Conservation (phyloP, 345 rosid species). For the Arabidopsis arenosa region DNA sequence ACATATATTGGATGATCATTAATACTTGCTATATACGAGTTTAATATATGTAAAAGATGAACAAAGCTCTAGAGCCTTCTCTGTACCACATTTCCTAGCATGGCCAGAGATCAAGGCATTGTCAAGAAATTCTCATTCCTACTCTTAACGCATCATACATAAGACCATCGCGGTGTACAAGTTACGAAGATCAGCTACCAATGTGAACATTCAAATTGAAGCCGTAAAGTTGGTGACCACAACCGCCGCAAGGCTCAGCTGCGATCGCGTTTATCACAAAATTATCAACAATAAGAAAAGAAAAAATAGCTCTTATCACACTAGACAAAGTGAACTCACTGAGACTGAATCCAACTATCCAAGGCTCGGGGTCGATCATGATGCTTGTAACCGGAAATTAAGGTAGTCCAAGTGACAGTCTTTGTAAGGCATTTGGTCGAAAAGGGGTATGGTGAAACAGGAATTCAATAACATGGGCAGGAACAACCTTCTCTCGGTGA, state of each 20-base stretch:
- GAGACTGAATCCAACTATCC: slow-evolving; percentile 43
- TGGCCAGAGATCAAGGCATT: slow-evolving; percentile 65
- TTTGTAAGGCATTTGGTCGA: slow-evolving; percentile 54
- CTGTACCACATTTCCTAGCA: too few species aligned
- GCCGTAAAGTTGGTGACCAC: slow-evolving; percentile 61
- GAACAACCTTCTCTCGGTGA: slow-evolving; percentile 51
- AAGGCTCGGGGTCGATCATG: slow-evolving; percentile 41
- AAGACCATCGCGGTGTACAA: slow-evolving; percentile 54
- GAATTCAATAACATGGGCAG: slow-evolving; percentile 48
- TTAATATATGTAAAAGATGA: neutral
- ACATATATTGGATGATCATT: neutral
- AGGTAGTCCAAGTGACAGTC: slow-evolving; percentile 64
- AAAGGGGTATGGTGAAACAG: slow-evolving; percentile 46
- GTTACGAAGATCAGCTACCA: slow-evolving; percentile 61
- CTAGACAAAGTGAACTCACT: slow-evolving; percentile 61
- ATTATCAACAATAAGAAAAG: too few species aligned
- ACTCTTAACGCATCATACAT: too few species aligned
- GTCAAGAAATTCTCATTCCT: slow-evolving; percentile 48
- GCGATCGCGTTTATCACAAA: slow-evolving; percentile 33
- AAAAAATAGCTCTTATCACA: slow-evolving; percentile 49
- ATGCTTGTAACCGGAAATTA: slow-evolving; percentile 70
- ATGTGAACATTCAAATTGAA: slow-evolving; percentile 55
- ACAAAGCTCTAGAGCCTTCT: slow-evolving; percentile 54
- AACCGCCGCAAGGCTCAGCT: slow-evolving; percentile 30
- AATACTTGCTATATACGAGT: neutral